phyloP scores from a whole-genome alignment of 2,329 filamentous ascomycete genomes.

The Aspergillus chevalieri region DNA sequence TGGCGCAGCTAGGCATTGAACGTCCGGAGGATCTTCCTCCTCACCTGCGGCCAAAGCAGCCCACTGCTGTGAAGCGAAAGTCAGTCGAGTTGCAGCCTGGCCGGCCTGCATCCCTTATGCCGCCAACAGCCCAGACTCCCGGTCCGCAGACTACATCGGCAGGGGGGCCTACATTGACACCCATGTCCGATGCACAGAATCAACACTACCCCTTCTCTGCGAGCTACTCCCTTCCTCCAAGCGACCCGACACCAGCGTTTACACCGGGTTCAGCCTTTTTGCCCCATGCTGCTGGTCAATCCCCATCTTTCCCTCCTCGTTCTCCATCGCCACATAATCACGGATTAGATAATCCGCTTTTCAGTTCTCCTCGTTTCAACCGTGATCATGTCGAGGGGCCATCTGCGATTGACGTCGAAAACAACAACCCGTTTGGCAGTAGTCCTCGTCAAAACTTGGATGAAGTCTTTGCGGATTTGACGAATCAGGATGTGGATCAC shows the following conservation, averaged over 20 bases:
- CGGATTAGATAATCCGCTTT: slow-evolving; percentile 34
- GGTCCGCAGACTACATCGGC: slow-evolving; percentile 22
- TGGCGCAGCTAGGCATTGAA: slow-evolving; percentile 80
- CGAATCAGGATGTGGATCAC: slow-evolving; percentile 37
- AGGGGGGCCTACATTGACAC: slow-evolving; percentile 28
- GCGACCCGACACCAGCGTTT: slow-evolving; percentile 33
- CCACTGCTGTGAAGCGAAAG: slow-evolving; percentile 63
- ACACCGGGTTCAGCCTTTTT: slow-evolving; percentile 31
- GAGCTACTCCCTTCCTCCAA: slow-evolving; percentile 32
- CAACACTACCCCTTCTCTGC: slow-evolving; percentile 34
- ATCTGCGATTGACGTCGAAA: slow-evolving; percentile 26
- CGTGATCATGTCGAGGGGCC: slow-evolving; percentile 28
- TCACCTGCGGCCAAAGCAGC: slow-evolving; percentile 70
- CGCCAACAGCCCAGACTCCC: slow-evolving; percentile 23
- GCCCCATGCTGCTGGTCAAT: slow-evolving; percentile 28
- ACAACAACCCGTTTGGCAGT: slow-evolving; percentile 30
- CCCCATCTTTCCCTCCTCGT: slow-evolving; percentile 34
- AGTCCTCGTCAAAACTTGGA: slow-evolving; percentile 37
- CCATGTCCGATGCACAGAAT: slow-evolving; percentile 24
- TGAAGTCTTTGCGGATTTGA: slow-evolving; percentile 43
- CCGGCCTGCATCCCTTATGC: slow-evolving; percentile 25
- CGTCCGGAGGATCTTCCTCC: slow-evolving; percentile 87
- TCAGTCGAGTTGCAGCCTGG: slow-evolving; percentile 45
- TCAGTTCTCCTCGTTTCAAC: slow-evolving; percentile 36
- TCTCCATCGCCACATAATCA: slow-evolving; percentile 33